Conservation (phyloP, 768 basidiomycete species). For the Pleurotus citrinopileatus region DNA sequence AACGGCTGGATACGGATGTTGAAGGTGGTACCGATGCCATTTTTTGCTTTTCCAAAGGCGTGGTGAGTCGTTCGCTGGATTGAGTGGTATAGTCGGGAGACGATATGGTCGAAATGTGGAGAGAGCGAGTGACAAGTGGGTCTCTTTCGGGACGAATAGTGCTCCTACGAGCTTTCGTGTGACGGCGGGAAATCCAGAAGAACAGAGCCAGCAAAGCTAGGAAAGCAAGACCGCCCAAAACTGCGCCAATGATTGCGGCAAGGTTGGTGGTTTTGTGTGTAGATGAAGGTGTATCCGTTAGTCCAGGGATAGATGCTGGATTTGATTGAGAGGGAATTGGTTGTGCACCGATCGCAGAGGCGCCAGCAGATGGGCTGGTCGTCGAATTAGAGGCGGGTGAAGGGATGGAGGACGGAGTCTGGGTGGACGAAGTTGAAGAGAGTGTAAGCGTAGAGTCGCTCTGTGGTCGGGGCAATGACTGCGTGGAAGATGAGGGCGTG, state of each 20-base stretch:
- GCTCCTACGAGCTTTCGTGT: no score
- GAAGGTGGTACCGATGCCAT: no score
- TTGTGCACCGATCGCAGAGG: not conserved
- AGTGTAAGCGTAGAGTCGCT: no score
- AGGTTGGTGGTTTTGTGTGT: not conserved
- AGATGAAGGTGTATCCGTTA: not conserved
- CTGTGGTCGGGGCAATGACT: not conserved
- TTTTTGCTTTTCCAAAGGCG: no score
- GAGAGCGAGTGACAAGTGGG: no score
- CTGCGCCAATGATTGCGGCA: not conserved
- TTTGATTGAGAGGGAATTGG: not conserved
- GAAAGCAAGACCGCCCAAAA: not conserved
- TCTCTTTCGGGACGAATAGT: no score
- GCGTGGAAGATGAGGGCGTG: not conserved
- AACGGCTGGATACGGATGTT: not conserved
- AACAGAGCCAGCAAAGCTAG: not conserved
- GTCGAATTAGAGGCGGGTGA: not conserved
- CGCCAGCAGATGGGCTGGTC: not conserved
- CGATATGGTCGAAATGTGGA: no score
- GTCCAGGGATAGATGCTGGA: not conserved
- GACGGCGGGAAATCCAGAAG: not conserved
- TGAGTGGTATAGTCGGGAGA: no score
- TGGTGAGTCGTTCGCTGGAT: no score
- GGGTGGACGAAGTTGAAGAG: not conserved
- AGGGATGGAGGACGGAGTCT: not conserved